These are phyloP conservation scores for Emergomyces orientalis DNA, from an alignment of 2,329 filamentous ascomycete genomes.

Conservation along the genomic window DNA sequence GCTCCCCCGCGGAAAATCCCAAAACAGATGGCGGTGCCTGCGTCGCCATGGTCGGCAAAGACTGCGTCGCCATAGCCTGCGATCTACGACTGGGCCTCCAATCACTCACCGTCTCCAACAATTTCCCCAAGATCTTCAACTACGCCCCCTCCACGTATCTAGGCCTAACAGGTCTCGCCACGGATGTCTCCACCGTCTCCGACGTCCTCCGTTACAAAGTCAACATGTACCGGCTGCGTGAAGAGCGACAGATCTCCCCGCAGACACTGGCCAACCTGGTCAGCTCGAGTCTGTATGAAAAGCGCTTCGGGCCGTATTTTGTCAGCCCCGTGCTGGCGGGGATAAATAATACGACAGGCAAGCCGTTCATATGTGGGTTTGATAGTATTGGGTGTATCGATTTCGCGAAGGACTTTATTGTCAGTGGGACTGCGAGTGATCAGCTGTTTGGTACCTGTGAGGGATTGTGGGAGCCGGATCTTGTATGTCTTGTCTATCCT, in stretches of 20 bases:
- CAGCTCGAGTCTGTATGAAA: constrained; percentile 83
- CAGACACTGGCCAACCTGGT: constrained; percentile 96
- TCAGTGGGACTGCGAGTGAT: constrained; percentile 89
- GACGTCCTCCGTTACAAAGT: constrained; percentile 99
- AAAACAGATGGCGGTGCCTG: constrained; percentile 71
- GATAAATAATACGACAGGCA: constrained; percentile 83
- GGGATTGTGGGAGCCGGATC: constrained; percentile 91
- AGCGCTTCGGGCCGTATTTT: constrained; percentile 92
- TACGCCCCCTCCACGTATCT: constrained; percentile 88
- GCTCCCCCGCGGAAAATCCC: no score
- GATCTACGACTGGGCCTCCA: constrained; percentile 96
- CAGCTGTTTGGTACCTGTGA: constrained; percentile 99
- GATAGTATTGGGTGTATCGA: constrained; percentile 99
- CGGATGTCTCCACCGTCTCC: constrained; percentile 86
- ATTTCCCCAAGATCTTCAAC: constrained; percentile 99
- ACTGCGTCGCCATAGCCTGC: constrained; percentile 98
- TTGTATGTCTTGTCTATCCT: constrained; percentile 52
- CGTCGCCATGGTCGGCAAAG: constrained; percentile 98
- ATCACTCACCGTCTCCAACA: constrained; percentile 90
- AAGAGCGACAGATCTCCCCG: constrained; percentile 92
- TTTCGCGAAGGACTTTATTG: constrained; percentile 99
- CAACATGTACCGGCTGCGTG: constrained; percentile 98
- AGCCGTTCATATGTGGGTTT: constrained; percentile 98
- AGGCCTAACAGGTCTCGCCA: constrained; percentile 89
- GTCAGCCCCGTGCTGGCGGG: constrained; percentile 90